Percentiles rank a stretch among this genome's conserved stretches.
phyloP scores from a whole-genome alignment of 225 moss, liverwort and hornwort species.

The Marchantia polymorpha region DNA sequence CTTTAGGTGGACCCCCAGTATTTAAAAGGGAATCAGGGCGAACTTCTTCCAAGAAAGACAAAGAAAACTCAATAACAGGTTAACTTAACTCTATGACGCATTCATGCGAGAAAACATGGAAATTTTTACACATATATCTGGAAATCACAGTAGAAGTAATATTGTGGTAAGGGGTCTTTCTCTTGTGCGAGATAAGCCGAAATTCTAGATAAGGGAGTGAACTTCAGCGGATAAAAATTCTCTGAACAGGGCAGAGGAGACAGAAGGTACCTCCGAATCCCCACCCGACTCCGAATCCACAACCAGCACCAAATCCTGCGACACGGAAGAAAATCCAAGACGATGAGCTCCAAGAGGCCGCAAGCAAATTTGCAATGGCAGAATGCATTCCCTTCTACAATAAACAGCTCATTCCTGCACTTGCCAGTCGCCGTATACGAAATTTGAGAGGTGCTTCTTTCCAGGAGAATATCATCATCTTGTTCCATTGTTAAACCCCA shows the following conservation, averaged over 20 bases:
- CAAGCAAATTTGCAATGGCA: background rate
- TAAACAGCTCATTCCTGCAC: no score
- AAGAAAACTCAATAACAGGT: background rate
- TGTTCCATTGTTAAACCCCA: no score
- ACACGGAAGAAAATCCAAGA: background rate
- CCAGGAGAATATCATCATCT: no score
- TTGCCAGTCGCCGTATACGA: no score
- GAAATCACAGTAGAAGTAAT: background rate
- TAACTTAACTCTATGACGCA: background rate
- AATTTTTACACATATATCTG: background rate
- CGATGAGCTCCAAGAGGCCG: background rate
- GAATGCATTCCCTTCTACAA: background rate
- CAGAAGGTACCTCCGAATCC: constrained; percentile 74
- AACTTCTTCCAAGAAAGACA: background rate
- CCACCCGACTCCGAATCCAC: constrained; percentile 96
- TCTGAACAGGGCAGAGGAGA: background rate
- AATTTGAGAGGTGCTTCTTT: no score
- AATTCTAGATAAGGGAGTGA: background rate
- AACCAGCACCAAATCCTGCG: constrained; percentile 82
- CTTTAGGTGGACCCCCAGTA: background rate
- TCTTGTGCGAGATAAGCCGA: no score
- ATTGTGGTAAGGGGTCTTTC: no score
- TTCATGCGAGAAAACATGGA: background rate
- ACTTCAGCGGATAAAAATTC: background rate
- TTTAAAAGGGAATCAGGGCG: background rate